Conservation (phyloP, 306 rosid species). For the Astragalus glycyphyllos region DNA sequence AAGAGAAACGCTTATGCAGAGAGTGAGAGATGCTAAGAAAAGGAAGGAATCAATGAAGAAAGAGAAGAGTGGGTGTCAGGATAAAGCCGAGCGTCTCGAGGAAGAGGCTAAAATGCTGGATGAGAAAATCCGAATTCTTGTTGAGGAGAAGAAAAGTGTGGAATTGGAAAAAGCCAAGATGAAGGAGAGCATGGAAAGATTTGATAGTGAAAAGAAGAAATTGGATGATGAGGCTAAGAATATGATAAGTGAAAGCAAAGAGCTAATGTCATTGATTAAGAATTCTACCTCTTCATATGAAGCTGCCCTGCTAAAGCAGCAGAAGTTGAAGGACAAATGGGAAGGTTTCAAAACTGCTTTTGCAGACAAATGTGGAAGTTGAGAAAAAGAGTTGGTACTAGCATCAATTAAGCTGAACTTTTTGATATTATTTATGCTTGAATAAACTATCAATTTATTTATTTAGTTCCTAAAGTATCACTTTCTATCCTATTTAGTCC, state of each 20-base stretch:
- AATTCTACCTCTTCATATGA: conserved; percentile 6
- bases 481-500: too few relatives aligned
- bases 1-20: conserved; percentile 21
- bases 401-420: not conserved
- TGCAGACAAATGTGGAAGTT: not conserved
- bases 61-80: conserved; percentile 7
- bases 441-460: too few relatives aligned
- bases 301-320: conserved; percentile 18
- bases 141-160: conserved; percentile 2
- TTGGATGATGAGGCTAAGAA: conserved; percentile 35
- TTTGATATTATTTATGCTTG: too few relatives aligned
- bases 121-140: conserved; percentile 24
- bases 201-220: conserved; percentile 28
- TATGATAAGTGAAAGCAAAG: conserved; percentile 16
- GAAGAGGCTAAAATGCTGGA: conserved; percentile 26
- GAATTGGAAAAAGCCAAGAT: conserved; percentile 1
- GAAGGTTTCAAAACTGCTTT: conserved; percentile 34
- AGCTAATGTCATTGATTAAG: conserved; percentile 12
- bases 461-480: too few relatives aligned
- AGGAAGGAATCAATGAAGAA: not conserved
- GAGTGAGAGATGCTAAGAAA: conserved; percentile 4
- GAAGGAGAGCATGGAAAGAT: conserved; percentile 30
- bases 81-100: conserved; percentile 4
- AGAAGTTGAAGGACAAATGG: conserved; percentile 37
- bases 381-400: not conserved